Base-by-base conservation (phyloP, 352 stramenopile genomes). In the Phytophthora ohioensis region DNA sequence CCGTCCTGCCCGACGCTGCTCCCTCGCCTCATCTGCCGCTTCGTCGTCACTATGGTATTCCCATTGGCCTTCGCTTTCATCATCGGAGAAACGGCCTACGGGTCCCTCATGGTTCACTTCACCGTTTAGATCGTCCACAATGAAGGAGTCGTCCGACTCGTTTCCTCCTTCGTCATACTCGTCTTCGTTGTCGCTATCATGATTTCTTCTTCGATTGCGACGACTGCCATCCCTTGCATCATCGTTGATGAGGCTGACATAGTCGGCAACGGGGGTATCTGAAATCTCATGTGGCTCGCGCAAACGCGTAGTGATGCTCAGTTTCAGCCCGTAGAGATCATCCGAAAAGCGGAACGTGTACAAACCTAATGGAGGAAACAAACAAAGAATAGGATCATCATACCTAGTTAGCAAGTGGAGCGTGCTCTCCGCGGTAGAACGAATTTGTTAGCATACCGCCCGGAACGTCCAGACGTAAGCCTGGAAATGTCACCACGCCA, bases 291-390 rank as follows among this genome's bases (percentile, higher is more conserved):
- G 64, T 3, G 75, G 64, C 27, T 87, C 81, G 11, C 79, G 76
- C 48, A 92, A 59, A 43, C 67, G 64, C 7, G 82, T 90, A 13
- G 71, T 82, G 21, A 92, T 81, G 12, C 75, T 85, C 15, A 92
- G 67, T 47, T 80, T 83, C 10, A 89, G 21, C 0, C 83, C 85
- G 41, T 87, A 92, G 3, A 88, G 55, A 55, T 91, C 68, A 52
- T 93, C 85, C 3, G 67, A 74, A 61, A 94, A 92, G 15, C 75
- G 72, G 53, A 94, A 94, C 9, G 77, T 87, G 51, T 94, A 94
- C 46, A 73, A 41, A n/a, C 87, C 86, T 94, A 49, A n/a, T 39
- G 15, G 12, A 56, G n/a, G 45, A 34, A 36, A 54, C 31, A 53
- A 71, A 46, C n/a, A 69, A 51, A 52, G n/a, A 32, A 59, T 55